Evolutionary conservation across 225 moss, liverwort and hornwort species (phyloP), one percentile per base, ranked within the genome.

Genomic region (Bryum argenteum): DNA sequence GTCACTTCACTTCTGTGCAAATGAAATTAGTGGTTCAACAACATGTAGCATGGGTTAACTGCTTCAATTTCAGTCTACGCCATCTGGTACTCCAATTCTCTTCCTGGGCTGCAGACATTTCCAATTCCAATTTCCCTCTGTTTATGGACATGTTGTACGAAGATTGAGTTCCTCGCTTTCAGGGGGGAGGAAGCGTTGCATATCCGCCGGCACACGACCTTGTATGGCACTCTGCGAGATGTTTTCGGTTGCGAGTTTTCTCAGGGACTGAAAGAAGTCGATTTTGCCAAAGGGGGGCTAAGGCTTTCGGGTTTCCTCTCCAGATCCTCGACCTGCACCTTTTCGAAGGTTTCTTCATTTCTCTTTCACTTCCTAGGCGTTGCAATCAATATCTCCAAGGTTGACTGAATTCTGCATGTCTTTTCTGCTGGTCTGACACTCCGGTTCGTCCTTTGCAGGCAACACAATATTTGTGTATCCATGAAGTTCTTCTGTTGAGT

Each of bases 401-500:
- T 70, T 47, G 18, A 23, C 28, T 65, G 55, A 26, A 16, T 58
- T 28, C 8, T 70, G 24, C 26, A 18, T 50, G 67, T 61, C 67
- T 52, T 28, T 45, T 33, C 33, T 61, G 33, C 51, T 65, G 18
- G 41, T 56, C 56, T 83, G 65, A 83, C 65, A 41, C 73, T 76
- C 65, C 43, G 50, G 2, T 50, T 54, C 69, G 39, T 76, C 19
- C 22, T 45, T 75, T 76, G 87, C 94, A 98, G 98, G 87, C 82
- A 73, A 70, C 91, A 67, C 98, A 98, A 72, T 98, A 86, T 77
- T 70, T 98, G 6, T 98, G 97, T 98, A 98, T 98, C 97, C 93
- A 83, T 54, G 48, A 24, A 75, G 19, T 39, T 39, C 47, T 74
- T 14, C 56, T 44, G 52, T 75, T 47, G n/a, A 43, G 43, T 72